Conservation (phyloP, 768 basidiomycete genomes). For the Strobilomyces echinocephalus region DNA sequence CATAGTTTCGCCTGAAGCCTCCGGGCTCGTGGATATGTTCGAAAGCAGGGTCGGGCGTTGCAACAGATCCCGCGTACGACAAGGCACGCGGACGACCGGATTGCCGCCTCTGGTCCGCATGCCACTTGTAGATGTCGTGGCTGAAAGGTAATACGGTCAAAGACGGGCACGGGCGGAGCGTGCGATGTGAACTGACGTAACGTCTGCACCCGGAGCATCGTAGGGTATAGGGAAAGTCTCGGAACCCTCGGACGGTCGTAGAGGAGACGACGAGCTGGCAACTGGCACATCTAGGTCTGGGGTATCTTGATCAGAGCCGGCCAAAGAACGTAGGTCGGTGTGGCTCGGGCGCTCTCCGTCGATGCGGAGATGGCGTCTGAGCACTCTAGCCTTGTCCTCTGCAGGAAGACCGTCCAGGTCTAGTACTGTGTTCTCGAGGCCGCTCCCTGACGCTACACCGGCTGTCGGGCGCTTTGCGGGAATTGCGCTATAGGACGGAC, state of each 20-base stretch:
- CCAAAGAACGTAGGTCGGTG: conserved; percentile 19
- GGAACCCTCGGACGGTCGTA: conserved; percentile 40
- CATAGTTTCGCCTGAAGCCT: conserved; percentile 88
- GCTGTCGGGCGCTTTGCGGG: conserved; percentile 32
- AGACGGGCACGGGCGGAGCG: conserved; percentile 10
- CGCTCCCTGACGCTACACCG: conserved; percentile 27
- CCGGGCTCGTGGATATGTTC: conserved; percentile 95
- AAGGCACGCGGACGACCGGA: conserved; percentile 60
- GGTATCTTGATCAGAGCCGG: conserved; percentile 24
- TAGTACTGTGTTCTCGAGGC: conserved; percentile 26
- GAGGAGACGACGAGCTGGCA: conserved; percentile 23
- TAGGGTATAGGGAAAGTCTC: conserved; percentile 88
- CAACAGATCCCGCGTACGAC: conserved; percentile 57
- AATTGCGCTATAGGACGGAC: conserved; percentile 34
- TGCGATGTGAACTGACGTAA: conserved; percentile 66
- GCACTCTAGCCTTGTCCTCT: conserved; percentile 78
- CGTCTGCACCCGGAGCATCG: conserved; percentile 81
- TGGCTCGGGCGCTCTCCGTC: conserved; percentile 50
- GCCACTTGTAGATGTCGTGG: conserved; percentile 95
- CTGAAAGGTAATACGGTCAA: conserved; percentile 33
- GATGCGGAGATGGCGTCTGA: conserved; percentile 76
- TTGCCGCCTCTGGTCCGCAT: conserved; percentile 64
- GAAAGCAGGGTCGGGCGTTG: conserved; percentile 66
- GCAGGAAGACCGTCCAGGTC: conserved; percentile 64
- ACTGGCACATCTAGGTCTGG: conserved; percentile 17